Evolutionary conservation across 164 flowering plant genomes (phyloP).

Genomic region (Tetracentron sinense): DNA sequence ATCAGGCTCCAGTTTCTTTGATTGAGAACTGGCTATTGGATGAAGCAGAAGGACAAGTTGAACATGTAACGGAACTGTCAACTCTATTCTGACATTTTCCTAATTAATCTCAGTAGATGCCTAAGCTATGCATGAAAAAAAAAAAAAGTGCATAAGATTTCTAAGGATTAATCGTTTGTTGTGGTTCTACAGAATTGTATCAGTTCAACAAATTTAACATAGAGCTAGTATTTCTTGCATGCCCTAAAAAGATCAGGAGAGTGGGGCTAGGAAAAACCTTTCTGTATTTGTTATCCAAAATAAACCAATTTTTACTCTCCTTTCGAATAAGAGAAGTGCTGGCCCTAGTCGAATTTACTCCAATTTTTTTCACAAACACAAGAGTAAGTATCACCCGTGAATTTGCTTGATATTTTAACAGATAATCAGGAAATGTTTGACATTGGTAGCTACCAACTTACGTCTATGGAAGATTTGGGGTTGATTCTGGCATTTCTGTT

Average conservation of each 20-base stretch:
- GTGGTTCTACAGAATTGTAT: slow-evolving; percentile 20
- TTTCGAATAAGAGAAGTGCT: too few relatives aligned
- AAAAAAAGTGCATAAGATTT: slow-evolving; percentile 1
- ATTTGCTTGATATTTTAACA: too few relatives aligned
- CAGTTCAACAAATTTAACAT: slow-evolving; percentile 17
- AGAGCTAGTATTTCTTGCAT: neutral
- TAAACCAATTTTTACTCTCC: neutral
- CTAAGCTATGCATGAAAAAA: neutral
- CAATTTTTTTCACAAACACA: too few relatives aligned
- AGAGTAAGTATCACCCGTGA: too few relatives aligned
- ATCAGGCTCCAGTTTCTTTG: slow-evolving; percentile 42
- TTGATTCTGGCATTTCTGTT: too few relatives aligned
- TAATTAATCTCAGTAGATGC: neutral
- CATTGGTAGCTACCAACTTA: too few relatives aligned
- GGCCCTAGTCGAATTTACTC: too few relatives aligned
- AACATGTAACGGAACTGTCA: slow-evolving; percentile 55
- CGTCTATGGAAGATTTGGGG: too few relatives aligned
- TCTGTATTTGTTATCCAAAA: neutral
- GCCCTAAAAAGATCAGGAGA: too few relatives aligned
- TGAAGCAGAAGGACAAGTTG: slow-evolving; percentile 42
- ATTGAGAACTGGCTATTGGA: slow-evolving; percentile 69
- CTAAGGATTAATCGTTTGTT: neutral
- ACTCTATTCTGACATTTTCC: slow-evolving; percentile 51
- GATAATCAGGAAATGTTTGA: too few relatives aligned
- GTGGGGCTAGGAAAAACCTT: too few relatives aligned